phyloP scores from a whole-genome alignment of 2,329 filamentous ascomycete species.

The Hypoxylon rubiginosum region DNA sequence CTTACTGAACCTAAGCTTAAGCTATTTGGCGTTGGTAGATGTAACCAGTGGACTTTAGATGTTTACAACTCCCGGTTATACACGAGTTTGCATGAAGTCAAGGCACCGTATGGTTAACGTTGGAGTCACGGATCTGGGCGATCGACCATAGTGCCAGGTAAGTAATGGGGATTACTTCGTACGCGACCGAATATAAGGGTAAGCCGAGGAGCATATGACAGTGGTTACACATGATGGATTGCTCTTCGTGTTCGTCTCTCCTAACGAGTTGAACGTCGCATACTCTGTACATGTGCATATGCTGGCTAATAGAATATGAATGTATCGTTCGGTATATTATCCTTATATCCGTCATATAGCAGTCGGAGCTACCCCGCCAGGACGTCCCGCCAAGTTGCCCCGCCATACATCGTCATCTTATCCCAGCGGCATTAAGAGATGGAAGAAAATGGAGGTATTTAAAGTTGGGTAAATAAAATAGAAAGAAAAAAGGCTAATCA shows the following conservation, averaged over 20 bases:
- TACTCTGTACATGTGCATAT: not conserved
- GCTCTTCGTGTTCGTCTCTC: no score
- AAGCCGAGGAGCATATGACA: not conserved
- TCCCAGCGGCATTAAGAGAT: not conserved
- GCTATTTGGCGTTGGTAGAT: no score
- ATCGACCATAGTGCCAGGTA: not conserved
- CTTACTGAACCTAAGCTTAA: no score
- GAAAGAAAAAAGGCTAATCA: not conserved
- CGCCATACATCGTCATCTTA: conserved; percentile 9
- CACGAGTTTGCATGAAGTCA: no score
- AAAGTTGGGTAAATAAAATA: not conserved
- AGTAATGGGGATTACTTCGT: not conserved
- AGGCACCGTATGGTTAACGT: no score
- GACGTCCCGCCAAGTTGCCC: conserved; percentile 30
- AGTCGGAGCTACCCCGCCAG: conserved; percentile 39
- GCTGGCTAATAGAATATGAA: not conserved
- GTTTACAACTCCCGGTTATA: no score
- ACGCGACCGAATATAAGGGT: not conserved
- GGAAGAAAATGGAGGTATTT: not conserved
- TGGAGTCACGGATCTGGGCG: no score
- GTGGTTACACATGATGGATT: not conserved
- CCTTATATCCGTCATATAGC: not conserved
- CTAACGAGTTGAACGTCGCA: not conserved
- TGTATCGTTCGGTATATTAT: no score
- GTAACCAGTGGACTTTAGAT: no score